A percentile compares a stretch with the other conserved stretches of the same genome.
Evolutionary conservation across 306 rosid genomes (phyloP).

Genomic region (Lathyrus sativus): DNA sequence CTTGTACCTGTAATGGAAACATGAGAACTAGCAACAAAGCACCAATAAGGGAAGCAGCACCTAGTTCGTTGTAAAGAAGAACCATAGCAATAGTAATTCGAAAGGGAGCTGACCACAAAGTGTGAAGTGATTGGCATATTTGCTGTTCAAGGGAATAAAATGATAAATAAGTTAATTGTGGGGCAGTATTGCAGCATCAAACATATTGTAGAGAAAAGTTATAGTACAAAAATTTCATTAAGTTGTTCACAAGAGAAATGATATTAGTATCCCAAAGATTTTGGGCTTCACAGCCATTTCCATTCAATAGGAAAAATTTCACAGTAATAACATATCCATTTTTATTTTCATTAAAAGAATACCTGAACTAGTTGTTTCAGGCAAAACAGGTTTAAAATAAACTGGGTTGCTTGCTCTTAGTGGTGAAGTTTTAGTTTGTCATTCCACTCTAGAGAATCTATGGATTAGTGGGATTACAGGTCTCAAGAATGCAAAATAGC

Average conservation of each 20-base stretch:
- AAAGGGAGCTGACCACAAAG: constrained; percentile 88
- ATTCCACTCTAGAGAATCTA: constrained; percentile 9
- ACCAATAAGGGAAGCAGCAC: constrained; percentile 89
- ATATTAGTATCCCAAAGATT: background rate
- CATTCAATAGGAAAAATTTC: constrained; percentile 7
- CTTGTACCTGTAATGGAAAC: constrained; percentile 75
- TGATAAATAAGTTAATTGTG: constrained; percentile 12
- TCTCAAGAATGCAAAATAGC: constrained; percentile 6
- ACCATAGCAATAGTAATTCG: constrained; percentile 69
- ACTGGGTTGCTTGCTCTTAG: constrained; percentile 15
- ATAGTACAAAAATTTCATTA: constrained; percentile 20
- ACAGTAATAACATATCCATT: background rate
- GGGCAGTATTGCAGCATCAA: constrained; percentile 26
- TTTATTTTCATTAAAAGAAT: constrained; percentile 23
- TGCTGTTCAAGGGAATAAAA: constrained; percentile 54
- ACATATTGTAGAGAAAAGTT: constrained; percentile 21
- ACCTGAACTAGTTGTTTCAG: constrained; percentile 6
- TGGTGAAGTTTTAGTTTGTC: constrained; percentile 26
- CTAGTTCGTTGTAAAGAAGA: constrained; percentile 90
- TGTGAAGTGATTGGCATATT: constrained; percentile 82
- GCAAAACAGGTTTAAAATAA: constrained; percentile 9
- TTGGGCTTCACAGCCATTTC: constrained; percentile 21
- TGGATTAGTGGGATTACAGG: background rate
- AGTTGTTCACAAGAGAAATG: constrained; percentile 21
- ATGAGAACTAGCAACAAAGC: constrained; percentile 66